phyloP scores from a whole-genome alignment of 2,329 filamentous ascomycete genomes.

The Bipolaris cookei region DNA sequence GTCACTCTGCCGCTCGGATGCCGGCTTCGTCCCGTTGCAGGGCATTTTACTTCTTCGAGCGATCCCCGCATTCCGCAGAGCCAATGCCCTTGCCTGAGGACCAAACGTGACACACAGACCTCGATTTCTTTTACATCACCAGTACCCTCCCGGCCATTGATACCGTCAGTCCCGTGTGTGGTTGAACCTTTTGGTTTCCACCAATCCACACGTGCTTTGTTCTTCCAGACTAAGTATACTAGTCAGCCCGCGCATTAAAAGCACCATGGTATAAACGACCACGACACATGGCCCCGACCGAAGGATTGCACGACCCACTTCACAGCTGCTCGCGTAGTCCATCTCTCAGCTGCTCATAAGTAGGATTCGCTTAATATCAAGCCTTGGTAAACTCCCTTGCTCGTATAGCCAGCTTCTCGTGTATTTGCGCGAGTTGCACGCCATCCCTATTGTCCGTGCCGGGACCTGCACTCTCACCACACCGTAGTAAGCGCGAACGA shows the following conservation, averaged over 20 bases:
- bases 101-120: constrained; percentile 3
- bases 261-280: no score
- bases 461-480: no score
- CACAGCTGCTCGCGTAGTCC: no score
- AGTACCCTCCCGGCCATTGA: not conserved
- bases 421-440: no score
- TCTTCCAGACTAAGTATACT: not conserved
- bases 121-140: not conserved
- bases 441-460: not conserved
- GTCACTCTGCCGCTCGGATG: constrained; percentile 14
- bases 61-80: constrained; percentile 15
- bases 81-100: not conserved
- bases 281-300: no score
- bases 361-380: no score
- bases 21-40: constrained; percentile 9
- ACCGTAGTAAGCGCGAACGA: not conserved
- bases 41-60: constrained; percentile 16
- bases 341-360: no score
- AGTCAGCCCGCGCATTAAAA: no score
- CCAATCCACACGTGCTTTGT: not conserved
- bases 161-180: not conserved
- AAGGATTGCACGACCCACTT: no score
- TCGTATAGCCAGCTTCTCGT: no score
- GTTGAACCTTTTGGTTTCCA: not conserved
- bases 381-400: no score